Conservation (phyloP, 2,329 filamentous ascomycete species). For the Intubia oerlemansii region DNA sequence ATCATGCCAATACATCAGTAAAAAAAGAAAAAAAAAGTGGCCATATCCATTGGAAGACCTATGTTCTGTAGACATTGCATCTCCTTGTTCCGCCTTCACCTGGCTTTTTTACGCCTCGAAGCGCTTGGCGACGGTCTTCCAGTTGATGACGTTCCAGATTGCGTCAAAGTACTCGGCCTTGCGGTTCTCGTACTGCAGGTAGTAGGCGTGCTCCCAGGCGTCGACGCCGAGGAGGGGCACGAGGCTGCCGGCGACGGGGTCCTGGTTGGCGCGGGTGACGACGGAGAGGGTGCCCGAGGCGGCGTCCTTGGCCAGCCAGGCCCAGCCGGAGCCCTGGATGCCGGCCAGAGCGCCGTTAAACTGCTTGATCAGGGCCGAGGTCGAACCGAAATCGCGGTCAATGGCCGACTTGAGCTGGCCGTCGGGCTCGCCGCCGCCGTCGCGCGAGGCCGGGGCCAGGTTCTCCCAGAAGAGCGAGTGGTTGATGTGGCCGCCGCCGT, state of each 20-base stretch:
- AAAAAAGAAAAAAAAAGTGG: too few species aligned
- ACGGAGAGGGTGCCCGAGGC: conserved; percentile 38
- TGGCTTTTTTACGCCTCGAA: too few species aligned
- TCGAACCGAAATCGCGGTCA: conserved; percentile 43
- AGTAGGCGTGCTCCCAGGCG: conserved; percentile 93
- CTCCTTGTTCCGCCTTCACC: too few species aligned
- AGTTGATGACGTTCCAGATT: conserved; percentile 92
- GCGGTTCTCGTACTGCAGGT: conserved; percentile 89
- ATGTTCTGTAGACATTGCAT: too few species aligned
- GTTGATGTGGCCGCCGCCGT: conserved; percentile 84
- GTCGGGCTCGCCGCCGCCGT: conserved; percentile 36
- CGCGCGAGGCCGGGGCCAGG: conserved; percentile 44
- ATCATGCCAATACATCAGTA: too few species aligned
- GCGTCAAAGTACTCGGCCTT: conserved; percentile 91
- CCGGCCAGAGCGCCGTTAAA: conserved; percentile 48
- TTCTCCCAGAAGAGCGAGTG: conserved; percentile 87
- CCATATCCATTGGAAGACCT: too few species aligned
- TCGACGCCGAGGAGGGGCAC: conserved; percentile 73
- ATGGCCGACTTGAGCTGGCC: conserved; percentile 43
- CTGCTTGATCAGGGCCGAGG: conserved; percentile 40
- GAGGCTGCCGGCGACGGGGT: conserved; percentile 68
- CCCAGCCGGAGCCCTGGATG: conserved; percentile 78
- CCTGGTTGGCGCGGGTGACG: conserved; percentile 65
- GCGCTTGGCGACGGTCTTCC: conserved; percentile 69
- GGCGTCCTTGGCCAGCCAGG: conserved; percentile 63